phyloP scores from a whole-genome alignment of 2,329 filamentous ascomycete genomes.

The Epichloe amarillans region DNA sequence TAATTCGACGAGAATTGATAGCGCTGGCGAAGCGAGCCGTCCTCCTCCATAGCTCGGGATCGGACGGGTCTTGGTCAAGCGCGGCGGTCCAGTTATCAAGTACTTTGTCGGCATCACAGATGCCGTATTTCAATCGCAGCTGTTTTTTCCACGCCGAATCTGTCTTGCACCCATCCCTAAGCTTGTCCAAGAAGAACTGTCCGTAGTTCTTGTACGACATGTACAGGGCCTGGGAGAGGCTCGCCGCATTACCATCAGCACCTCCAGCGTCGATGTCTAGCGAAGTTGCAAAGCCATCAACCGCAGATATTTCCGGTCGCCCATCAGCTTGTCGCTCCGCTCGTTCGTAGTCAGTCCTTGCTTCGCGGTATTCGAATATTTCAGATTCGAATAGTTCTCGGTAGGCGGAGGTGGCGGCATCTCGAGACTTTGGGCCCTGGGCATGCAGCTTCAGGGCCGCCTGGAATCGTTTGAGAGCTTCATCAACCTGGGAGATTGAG shows the following conservation, averaged over 20 bases:
- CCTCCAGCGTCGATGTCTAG: constrained; percentile 46
- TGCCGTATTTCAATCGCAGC: constrained; percentile 15
- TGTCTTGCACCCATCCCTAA: constrained; percentile 23
- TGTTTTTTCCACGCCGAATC: constrained; percentile 36
- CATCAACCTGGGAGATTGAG: constrained; percentile 54
- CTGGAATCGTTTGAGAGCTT: constrained; percentile 90
- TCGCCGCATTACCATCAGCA: constrained; percentile 64
- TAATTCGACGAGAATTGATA: constrained; percentile 42
- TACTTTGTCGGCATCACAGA: constrained; percentile 28
- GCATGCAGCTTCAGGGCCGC: constrained; percentile 82
- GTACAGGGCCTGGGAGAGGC: constrained; percentile 78
- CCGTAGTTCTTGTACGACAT: constrained; percentile 92
- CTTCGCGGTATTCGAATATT: constrained; percentile 86
- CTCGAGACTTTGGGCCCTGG: constrained; percentile 64
- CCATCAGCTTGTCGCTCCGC: constrained; percentile 43
- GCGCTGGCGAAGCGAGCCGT: constrained; percentile 45
- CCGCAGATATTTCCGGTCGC: constrained; percentile 23
- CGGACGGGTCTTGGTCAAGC: constrained; percentile 51
- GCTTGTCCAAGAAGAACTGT: constrained; percentile 69
- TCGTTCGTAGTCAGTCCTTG: constrained; percentile 69
- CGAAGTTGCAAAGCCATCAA: constrained; percentile 35
- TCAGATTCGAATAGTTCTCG: constrained; percentile 76
- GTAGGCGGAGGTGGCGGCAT: constrained; percentile 71
- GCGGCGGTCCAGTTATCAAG: constrained; percentile 45
- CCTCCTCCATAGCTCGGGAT: constrained; percentile 52